A percentile compares a stretch with the other conserved stretches of the same genome.
phyloP scores from a whole-genome alignment of 768 basidiomycete species.

The Russula foetens region DNA sequence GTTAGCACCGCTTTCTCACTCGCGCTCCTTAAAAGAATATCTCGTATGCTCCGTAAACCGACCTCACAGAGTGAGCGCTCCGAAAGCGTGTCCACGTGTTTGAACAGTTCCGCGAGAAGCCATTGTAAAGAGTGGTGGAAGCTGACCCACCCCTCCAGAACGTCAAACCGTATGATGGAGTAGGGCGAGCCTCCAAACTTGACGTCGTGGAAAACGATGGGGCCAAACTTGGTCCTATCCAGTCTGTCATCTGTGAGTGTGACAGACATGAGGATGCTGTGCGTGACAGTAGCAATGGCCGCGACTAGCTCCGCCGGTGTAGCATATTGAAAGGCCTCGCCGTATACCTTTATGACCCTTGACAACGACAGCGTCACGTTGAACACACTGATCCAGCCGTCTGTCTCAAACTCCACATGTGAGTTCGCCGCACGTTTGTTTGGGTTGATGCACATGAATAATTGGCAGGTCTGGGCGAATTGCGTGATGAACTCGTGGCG shows the following conservation, averaged over 20 bases:
- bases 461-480: conserved; percentile 68
- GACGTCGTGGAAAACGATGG: conserved; percentile 57
- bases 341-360: conserved; percentile 82
- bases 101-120: conserved; percentile 83
- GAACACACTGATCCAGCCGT: conserved; percentile 95
- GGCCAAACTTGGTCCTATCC: conserved; percentile 56
- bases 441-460: conserved; percentile 92
- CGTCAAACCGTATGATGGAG: conserved; percentile 69
- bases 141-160: conserved; percentile 75
- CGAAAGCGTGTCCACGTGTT: conserved; percentile 64
- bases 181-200: conserved; percentile 52
- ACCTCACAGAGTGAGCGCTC: conserved; percentile 44
- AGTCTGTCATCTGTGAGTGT: conserved; percentile 59
- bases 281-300: conserved; percentile 61
- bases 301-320: conserved; percentile 49
- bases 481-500: conserved; percentile 59
- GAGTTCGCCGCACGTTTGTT: conserved; percentile 73
- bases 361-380: conserved; percentile 88
- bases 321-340: conserved; percentile 66
- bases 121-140: conserved; percentile 92
- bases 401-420: conserved; percentile 95
- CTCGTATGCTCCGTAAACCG: conserved; percentile 47
- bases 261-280: conserved; percentile 65
- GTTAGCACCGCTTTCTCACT: conserved; percentile 64
- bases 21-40: conserved; percentile 52